These are phyloP conservation scores for Candida gorgasii DNA, from an alignment of 805 yeast species.

Conservation along the genomic window DNA sequence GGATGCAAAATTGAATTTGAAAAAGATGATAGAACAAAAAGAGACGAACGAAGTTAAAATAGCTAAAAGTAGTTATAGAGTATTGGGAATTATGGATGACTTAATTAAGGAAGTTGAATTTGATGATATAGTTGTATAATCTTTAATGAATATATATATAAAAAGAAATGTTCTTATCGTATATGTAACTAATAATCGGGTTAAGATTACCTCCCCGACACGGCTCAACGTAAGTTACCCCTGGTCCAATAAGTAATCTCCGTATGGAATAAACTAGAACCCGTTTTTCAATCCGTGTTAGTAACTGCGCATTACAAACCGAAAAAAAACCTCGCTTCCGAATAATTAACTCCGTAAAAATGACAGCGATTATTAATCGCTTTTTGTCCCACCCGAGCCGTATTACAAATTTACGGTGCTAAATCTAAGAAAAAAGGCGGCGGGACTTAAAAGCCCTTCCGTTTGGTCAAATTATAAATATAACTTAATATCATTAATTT, in stretches of 20 bases:
- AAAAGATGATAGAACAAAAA: slow-evolving; percentile 38
- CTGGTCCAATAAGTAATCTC: not conserved
- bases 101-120: slow-evolving; percentile 47
- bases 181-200: too few species aligned
- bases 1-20: slow-evolving; percentile 51
- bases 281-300: too few species aligned
- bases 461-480: slow-evolving; percentile 1
- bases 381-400: slow-evolving; percentile 1
- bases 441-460: not conserved
- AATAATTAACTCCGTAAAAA: not conserved
- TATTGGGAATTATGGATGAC: slow-evolving; percentile 58
- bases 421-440: not conserved
- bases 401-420: not conserved
- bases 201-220: too few species aligned
- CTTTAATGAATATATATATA: too few species aligned
- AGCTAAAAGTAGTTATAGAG: slow-evolving; percentile 55
- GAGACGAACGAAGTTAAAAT: slow-evolving; percentile 45
- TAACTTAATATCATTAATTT: not conserved
- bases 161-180: too few species aligned
- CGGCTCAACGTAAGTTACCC: too few species aligned
- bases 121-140: slow-evolving; percentile 20
- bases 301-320: not conserved
- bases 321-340: not conserved
- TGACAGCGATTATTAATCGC: slow-evolving; percentile 6
- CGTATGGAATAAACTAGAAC: too few species aligned